Evolutionary conservation across 352 stramenopile genomes (phyloP).

Genomic region (Globisporangium solare): DNA sequence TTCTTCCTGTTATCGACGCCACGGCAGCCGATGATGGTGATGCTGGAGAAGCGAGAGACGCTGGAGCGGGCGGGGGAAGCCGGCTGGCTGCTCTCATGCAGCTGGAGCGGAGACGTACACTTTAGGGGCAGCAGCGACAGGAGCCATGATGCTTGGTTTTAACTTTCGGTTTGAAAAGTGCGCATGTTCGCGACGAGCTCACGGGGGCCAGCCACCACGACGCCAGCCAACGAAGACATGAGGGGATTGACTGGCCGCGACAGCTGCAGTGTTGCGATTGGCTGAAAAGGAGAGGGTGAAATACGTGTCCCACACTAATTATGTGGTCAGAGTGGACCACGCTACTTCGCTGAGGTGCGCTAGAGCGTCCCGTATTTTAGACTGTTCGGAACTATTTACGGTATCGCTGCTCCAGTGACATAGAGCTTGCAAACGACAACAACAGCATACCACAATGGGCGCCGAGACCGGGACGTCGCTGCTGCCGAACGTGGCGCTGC

Average conservation of each 20-base stretch:
- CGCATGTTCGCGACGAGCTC: background rate
- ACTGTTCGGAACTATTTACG: background rate
- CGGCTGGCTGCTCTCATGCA: slow-evolving; percentile 3
- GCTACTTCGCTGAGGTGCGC: background rate
- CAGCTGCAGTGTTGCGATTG: slow-evolving; percentile 18
- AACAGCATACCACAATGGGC: slow-evolving; percentile 16
- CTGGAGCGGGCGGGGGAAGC: background rate
- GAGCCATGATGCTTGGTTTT: slow-evolving; percentile 66
- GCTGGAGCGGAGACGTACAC: slow-evolving; percentile 51
- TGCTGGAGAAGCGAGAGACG: no score
- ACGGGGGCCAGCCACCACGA: background rate
- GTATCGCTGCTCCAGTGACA: no score
- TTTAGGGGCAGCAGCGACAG: slow-evolving; percentile 61
- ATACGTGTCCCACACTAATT: no score
- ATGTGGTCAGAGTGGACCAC: slow-evolving; percentile 6
- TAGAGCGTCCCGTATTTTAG: background rate
- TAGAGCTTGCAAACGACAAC: background rate
- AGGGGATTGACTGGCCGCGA: slow-evolving; percentile 34
- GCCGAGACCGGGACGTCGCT: slow-evolving; percentile 45
- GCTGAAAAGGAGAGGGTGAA: slow-evolving; percentile 16
- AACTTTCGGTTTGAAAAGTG: slow-evolving; percentile 91
- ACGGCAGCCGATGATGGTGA: background rate
- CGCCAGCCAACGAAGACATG: slow-evolving; percentile 5
- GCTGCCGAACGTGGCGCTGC: slow-evolving; percentile 54
- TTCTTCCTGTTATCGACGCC: background rate